These are phyloP conservation scores for Thalassiosira mediterranea DNA, from an alignment of 352 stramenopile species.

Conservation along the genomic window DNA sequence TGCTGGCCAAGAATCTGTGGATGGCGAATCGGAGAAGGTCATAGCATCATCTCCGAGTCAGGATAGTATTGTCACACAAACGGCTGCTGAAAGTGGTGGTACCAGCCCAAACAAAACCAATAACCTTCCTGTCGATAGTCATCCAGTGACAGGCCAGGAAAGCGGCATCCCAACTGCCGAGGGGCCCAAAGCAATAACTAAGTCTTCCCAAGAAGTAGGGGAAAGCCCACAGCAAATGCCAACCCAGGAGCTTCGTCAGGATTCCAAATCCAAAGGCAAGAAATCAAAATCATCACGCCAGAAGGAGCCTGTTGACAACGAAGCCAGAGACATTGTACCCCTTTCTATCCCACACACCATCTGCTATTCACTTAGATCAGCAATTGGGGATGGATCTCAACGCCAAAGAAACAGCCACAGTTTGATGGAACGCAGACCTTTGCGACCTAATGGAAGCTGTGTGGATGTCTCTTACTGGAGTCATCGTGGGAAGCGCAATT, in stretches of 20 bases:
- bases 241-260: no score
- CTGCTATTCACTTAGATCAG: slow-evolving; percentile 69
- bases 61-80: no score
- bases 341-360: slow-evolving; percentile 56
- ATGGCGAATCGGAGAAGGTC: no score
- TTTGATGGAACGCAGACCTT: slow-evolving; percentile 69
- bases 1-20: no score
- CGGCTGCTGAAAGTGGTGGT: no score
- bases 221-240: no score
- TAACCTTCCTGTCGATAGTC: slow-evolving; percentile 1
- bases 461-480: slow-evolving; percentile 82
- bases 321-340: slow-evolving; percentile 27
- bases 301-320: slow-evolving; percentile 4
- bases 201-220: not conserved
- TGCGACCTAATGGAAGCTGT: slow-evolving; percentile 70
- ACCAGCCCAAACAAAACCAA: no score
- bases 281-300: slow-evolving; percentile 2
- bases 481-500: slow-evolving; percentile 72
- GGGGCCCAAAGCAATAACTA: slow-evolving; percentile 3
- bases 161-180: slow-evolving; percentile 44
- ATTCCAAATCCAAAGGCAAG: not conserved
- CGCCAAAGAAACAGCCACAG: slow-evolving; percentile 60
- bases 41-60: no score
- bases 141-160: slow-evolving; percentile 31
- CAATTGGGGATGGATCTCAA: slow-evolving; percentile 72